These are phyloP conservation scores for Raphanus hybrid DNA, from an alignment of 441 rosid species.

Conservation along the genomic window DNA sequence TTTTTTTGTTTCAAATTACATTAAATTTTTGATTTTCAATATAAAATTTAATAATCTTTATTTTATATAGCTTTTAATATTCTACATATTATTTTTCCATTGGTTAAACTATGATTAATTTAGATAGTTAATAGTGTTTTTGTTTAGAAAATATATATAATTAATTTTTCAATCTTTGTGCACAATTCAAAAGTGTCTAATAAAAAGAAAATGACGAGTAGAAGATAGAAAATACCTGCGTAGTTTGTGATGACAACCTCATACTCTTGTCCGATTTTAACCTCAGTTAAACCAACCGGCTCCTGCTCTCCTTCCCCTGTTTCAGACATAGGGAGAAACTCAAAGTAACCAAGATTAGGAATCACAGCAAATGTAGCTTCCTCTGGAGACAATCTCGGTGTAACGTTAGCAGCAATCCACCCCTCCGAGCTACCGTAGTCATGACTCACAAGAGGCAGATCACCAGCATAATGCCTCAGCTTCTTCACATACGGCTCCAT, in stretches of 20 bases:
- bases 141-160: no score
- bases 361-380: conserved; percentile 73
- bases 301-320: conserved; percentile 44
- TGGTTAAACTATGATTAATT: no score
- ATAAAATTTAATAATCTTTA: no score
- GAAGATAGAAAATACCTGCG: conserved; percentile 41
- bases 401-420: conserved; percentile 91
- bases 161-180: no score
- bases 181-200: no score
- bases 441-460: conserved; percentile 76
- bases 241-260: conserved; percentile 81
- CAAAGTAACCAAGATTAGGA: conserved; percentile 89
- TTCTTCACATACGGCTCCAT: conserved; percentile 90
- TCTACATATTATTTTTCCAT: no score
- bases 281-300: conserved; percentile 78
- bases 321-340: conserved; percentile 66
- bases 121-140: no score
- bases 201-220: no score
- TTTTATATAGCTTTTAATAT: no score
- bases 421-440: conserved; percentile 98
- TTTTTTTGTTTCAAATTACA: no score
- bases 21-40: no score
- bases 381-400: conserved; percentile 77
- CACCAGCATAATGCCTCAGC: conserved; percentile 86
- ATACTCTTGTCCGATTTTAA: conserved; percentile 81